Evolutionary conservation across 306 rosid genomes (phyloP).

Genomic region (Corylus avellana): DNA sequence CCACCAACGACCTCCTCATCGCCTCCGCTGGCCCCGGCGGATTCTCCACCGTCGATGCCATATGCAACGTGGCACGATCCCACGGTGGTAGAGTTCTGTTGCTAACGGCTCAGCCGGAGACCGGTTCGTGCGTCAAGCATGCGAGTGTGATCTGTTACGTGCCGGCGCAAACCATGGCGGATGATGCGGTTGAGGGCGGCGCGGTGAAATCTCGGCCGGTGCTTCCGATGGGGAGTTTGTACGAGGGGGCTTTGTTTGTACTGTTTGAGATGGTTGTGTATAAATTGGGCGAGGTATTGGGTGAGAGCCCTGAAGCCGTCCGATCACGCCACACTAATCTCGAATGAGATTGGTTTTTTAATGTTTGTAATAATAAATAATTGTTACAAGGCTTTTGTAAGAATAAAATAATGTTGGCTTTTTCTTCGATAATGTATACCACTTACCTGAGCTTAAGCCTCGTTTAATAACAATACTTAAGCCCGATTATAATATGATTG

Average conservation of each 20-base stretch:
- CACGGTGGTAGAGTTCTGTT: conserved; percentile 71
- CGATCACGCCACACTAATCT: conserved; percentile 93
- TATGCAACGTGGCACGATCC: conserved; percentile 62
- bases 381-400: too few species aligned
- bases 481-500: too few species aligned
- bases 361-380: too few species aligned
- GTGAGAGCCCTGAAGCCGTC: conserved; percentile 63
- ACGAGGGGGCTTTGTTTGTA: conserved; percentile 89
- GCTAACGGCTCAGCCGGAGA: conserved; percentile 82
- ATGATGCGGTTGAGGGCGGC: conserved; percentile 42
- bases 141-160: conserved; percentile 69
- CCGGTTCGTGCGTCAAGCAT: conserved; percentile 64
- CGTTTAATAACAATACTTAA: too few species aligned
- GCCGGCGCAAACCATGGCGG: conserved; percentile 93
- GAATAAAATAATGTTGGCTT: too few species aligned
- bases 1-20: conserved; percentile 62
- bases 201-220: conserved; percentile 50
- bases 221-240: conserved; percentile 93
- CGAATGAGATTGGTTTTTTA: conserved; percentile 34
- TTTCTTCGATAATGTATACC: too few species aligned
- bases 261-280: conserved; percentile 88
- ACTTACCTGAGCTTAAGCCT: too few species aligned
- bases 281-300: conserved; percentile 59
- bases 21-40: conserved; percentile 93
- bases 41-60: conserved; percentile 83